Percentiles rank a stretch among this genome's conserved stretches.
These are phyloP conservation scores for Huntiella abstrusa DNA, from an alignment of 2,329 filamentous ascomycete species.

Conservation along the genomic window DNA sequence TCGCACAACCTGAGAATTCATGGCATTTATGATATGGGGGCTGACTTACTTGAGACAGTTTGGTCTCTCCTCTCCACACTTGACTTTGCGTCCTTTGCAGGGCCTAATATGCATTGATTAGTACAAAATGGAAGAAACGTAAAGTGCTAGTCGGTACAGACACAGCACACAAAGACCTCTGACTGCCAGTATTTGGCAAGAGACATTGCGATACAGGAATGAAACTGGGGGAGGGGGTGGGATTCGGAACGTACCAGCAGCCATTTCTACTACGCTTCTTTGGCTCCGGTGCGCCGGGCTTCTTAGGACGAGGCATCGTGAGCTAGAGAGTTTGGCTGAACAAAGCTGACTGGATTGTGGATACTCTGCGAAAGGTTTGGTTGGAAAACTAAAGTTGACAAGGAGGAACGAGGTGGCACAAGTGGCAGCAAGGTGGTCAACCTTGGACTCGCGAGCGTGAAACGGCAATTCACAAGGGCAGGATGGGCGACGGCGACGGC, in stretches of 20 bases:
- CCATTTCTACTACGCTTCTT: slow-evolving; percentile 27
- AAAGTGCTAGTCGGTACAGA: no score
- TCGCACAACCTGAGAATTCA: background rate
- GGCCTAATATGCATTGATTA: slow-evolving; percentile 31
- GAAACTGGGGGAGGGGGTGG: background rate
- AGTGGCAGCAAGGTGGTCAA: no score
- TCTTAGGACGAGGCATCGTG: slow-evolving; percentile 25
- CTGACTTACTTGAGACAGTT: slow-evolving; percentile 40
- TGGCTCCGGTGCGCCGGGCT: slow-evolving; percentile 24
- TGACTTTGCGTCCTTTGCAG: slow-evolving; percentile 54
- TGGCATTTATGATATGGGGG: background rate
- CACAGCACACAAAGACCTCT: no score
- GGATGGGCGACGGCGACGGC: no score
- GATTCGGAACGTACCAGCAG: slow-evolving; percentile 22
- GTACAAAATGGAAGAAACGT: background rate
- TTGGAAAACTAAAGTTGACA: no score
- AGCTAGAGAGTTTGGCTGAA: no score
- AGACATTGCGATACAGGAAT: background rate
- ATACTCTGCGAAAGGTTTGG: no score
- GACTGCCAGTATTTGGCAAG: background rate
- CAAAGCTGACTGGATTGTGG: no score
- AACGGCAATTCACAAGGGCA: no score
- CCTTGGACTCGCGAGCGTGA: no score
- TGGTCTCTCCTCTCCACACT: slow-evolving; percentile 65
- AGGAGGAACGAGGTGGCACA: no score